A percentile compares a stretch with the other conserved stretches of the same genome.
Evolutionary conservation across 2,329 filamentous ascomycete genomes (phyloP).

Genomic region (Ilyonectria sp.): DNA sequence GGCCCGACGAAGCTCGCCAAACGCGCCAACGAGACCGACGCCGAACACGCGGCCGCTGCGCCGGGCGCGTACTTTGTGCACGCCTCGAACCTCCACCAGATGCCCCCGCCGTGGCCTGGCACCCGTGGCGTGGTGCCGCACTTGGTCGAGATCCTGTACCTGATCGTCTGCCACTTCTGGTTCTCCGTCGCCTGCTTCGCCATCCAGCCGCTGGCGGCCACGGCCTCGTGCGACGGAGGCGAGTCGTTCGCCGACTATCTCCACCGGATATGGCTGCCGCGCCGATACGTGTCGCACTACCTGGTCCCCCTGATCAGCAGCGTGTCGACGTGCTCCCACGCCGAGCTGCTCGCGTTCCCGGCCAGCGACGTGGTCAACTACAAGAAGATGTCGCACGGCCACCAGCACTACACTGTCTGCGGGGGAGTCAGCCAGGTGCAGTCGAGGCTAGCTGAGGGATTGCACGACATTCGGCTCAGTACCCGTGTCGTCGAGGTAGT

Average conservation of each 20-base stretch:
- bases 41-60: conserved; percentile 33
- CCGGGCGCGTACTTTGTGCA: conserved; percentile 65
- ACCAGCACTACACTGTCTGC: conserved; percentile 66
- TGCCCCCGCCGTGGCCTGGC: conserved; percentile 60
- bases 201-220: conserved; percentile 52
- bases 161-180: conserved; percentile 67
- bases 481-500: conserved; percentile 56
- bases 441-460: conserved; percentile 57
- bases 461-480: conserved; percentile 58
- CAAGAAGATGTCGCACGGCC: conserved; percentile 61
- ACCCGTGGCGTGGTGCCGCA: conserved; percentile 55
- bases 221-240: conserved; percentile 12
- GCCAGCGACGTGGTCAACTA: conserved; percentile 68
- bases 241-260: conserved; percentile 67
- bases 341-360: conserved; percentile 64
- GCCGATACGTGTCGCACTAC: conserved; percentile 63
- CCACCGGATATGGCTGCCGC: conserved; percentile 64
- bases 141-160: conserved; percentile 59
- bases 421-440: conserved; percentile 67
- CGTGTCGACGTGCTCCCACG: conserved; percentile 69
- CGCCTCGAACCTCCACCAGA: conserved; percentile 67
- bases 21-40: not conserved
- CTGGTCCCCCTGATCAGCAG: conserved; percentile 69
- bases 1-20: conserved; percentile 20
- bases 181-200: conserved; percentile 68